Base-by-base conservation (phyloP, 345 rosid species). In the Sapria himalayana region DNA sequence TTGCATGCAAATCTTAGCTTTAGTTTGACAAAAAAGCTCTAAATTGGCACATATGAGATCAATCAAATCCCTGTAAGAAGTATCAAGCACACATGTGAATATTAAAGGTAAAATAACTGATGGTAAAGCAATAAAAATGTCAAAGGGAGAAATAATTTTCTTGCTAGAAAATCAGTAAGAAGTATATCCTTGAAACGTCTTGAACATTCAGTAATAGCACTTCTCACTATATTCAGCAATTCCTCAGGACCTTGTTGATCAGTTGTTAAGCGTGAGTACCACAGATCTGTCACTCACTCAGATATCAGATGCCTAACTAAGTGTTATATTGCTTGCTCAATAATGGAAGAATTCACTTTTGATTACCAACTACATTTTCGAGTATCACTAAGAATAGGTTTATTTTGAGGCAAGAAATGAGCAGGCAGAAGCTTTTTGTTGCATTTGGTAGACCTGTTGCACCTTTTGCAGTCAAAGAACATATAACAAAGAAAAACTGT, bases 181-280 rank as follows among this genome's bases (percentile, higher is more conserved):
- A 82, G 82, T n/a, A 91, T 60, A 41, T 71, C 77, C 54, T 72
- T 79, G 54, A 75, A 43, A 12, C 95, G 86, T 45, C 70, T 52
- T 24, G 99, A 77, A 52, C 82, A 17, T 51, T 84, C 85, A 37
- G 93, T 95, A 15, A 84, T 66, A 65, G 68, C 86, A 49, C 67
- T 64, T 51, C 79, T 84, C 12, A 84, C 64, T 42, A 84, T 64
- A 52, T 41, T 70, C 33, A 73, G 74, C 55, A 91, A 61, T 43
- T 84, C 99, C 51, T 74, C 99, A 14, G 99, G 99, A 22, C 84
- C 93, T 60, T 80, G 68, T 54, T 48, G 67, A 66, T 91, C 99
- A 43, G 80, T 65, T 36, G 99, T 91, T 52, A 91, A 47, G 29
- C 81, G 85, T 37, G 77, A 67, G 64, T 91, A 91, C 99, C 99